A percentile compares a stretch with the other conserved stretches of the same genome.
phyloP scores from a whole-genome alignment of 129 eudicot genomes.

The Arctium lappa region DNA sequence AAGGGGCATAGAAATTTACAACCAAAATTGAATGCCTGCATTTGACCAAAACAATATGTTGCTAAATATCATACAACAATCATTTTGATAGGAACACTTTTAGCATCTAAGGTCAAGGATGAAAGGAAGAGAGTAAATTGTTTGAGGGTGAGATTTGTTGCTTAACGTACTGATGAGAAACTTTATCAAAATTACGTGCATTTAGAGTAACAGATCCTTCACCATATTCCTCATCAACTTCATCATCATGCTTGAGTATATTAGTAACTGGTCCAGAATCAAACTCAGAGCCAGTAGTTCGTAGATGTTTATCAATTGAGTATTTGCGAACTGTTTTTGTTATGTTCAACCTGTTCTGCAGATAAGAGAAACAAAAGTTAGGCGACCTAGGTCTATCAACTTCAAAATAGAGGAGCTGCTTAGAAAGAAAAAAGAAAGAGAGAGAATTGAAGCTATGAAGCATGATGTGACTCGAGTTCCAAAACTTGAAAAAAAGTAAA shows the following conservation, averaged over 20 bases:
- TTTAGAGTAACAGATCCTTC: slow-evolving; percentile 76
- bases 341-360: slow-evolving; percentile 95
- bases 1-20: slow-evolving; percentile 94
- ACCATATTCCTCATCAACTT: slow-evolving; percentile 67
- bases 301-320: slow-evolving; percentile 63
- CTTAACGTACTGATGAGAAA: slow-evolving; percentile 69
- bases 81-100: slow-evolving; percentile 6
- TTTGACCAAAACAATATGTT: slow-evolving; percentile 25
- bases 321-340: slow-evolving; percentile 85
- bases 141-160: background rate
- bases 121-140: background rate
- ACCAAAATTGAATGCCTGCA: slow-evolving; percentile 79
- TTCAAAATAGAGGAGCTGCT: background rate
- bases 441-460: background rate
- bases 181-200: slow-evolving; percentile 65
- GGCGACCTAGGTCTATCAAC: slow-evolving; percentile 3
- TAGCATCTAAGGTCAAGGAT: background rate
- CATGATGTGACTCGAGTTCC: background rate
- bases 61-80: background rate
- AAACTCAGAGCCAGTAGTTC: slow-evolving; percentile 67
- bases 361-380: slow-evolving; percentile 32
- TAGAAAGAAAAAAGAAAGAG: background rate
- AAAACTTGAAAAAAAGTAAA: background rate
- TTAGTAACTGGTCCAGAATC: slow-evolving; percentile 48
- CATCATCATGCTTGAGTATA: slow-evolving; percentile 78